phyloP scores from a whole-genome alignment of 306 rosid species.

The Gillenia trifoliata region DNA sequence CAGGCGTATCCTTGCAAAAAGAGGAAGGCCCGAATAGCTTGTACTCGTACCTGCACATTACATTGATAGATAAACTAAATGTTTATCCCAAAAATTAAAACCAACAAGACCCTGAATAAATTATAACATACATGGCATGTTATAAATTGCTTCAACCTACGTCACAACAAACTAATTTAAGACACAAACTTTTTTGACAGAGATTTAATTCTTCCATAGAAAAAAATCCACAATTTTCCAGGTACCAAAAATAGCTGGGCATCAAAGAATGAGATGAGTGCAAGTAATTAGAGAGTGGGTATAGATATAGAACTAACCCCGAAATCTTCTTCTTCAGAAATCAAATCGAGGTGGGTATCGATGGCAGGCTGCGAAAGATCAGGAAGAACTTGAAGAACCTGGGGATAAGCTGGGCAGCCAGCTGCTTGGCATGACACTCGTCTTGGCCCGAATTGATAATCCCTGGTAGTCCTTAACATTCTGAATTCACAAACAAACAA shows the following conservation, averaged over 20 bases:
- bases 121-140: background rate
- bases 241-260: background rate
- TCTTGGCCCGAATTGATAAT: slow-evolving; percentile 82
- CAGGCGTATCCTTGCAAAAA: slow-evolving; percentile 97
- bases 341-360: slow-evolving; percentile 77
- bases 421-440: slow-evolving; percentile 85
- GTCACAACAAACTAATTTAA: background rate
- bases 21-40: slow-evolving; percentile 95
- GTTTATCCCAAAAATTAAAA: background rate
- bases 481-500: slow-evolving; percentile 28
- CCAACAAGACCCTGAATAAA: background rate
- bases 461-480: slow-evolving; percentile 74
- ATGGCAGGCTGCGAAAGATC: slow-evolving; percentile 71
- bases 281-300: background rate
- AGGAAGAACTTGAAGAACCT: slow-evolving; percentile 87
- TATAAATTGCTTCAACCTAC: background rate
- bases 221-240: background rate
- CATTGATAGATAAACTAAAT: slow-evolving; percentile 7
- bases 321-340: slow-evolving; percentile 90
- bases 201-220: too few relatives aligned
- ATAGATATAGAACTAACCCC: slow-evolving; percentile 54
- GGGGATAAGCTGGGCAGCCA: slow-evolving; percentile 94
- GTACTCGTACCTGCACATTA: slow-evolving; percentile 80
- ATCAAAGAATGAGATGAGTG: background rate
- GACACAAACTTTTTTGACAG: background rate